Conservation (phyloP, 2,329 filamentous ascomycete species). For the Diaporthe longicolla region DNA sequence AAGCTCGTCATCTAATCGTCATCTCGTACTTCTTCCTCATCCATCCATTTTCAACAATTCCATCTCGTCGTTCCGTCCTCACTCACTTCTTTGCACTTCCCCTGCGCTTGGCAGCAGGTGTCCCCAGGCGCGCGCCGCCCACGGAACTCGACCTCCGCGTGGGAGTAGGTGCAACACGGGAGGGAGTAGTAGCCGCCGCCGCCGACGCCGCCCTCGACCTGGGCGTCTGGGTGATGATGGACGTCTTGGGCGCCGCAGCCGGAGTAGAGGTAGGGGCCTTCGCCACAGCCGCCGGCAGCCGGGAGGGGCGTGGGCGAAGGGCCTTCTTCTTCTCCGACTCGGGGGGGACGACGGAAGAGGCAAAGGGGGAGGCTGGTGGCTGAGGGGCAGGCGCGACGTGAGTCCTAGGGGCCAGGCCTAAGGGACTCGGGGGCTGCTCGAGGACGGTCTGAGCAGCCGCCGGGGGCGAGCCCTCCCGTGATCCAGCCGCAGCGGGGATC, state of each 20-base stretch:
- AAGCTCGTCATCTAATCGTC: no score
- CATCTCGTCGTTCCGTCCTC: neutral
- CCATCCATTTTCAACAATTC: no score
- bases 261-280: neutral
- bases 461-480: no score
- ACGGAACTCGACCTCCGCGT: slow-evolving; percentile 30
- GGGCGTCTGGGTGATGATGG: neutral
- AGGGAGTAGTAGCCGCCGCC: slow-evolving; percentile 48
- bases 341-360: neutral
- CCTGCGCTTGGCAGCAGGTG: slow-evolving; percentile 36
- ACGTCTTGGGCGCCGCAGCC: neutral
- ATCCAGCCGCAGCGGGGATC: neutral
- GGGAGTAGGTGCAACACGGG: slow-evolving; percentile 44
- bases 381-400: neutral
- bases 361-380: neutral
- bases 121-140: slow-evolving; percentile 33
- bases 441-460: no score
- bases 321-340: slow-evolving; percentile 28
- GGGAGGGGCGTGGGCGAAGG: slow-evolving; percentile 34
- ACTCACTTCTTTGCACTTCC: neutral
- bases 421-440: neutral
- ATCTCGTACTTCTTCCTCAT: no score
- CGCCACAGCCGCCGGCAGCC: slow-evolving; percentile 28
- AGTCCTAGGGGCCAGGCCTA: neutral
- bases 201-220: slow-evolving; percentile 42